These are phyloP conservation scores for sunflower (Helianthus annuus) DNA, from an alignment of 129 eudicot genomes.

Conservation along the genomic window DNA sequence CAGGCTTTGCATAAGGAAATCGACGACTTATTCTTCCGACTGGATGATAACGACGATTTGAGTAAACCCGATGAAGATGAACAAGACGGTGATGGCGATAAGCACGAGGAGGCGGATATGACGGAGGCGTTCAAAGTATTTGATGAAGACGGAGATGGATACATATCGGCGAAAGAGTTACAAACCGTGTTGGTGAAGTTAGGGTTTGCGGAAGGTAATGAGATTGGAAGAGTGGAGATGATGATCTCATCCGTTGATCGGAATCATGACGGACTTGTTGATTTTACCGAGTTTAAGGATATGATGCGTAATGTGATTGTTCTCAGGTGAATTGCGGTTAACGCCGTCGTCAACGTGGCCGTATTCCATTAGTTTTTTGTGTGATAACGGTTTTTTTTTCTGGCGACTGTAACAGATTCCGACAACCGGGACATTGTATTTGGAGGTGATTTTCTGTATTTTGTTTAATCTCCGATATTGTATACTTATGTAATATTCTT, in stretches of 20 bases:
- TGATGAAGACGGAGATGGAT: constrained; percentile 20
- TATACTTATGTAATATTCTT: constrained; percentile 15
- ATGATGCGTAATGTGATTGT: constrained; percentile 77
- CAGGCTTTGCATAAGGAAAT: constrained; percentile 8
- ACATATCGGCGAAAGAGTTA: constrained; percentile 8
- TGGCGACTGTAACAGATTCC: neutral
- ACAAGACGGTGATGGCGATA: neutral
- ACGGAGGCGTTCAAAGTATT: constrained; percentile 15
- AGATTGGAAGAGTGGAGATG: constrained; percentile 18
- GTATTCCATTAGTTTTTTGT: neutral
- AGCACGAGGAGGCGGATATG: constrained; percentile 10
- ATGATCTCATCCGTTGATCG: constrained; percentile 14
- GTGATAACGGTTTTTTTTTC: constrained; percentile 10
- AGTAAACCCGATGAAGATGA: neutral
- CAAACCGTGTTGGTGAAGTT: constrained; percentile 4
- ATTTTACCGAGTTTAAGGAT: constrained; percentile 77
- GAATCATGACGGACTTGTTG: constrained; percentile 41
- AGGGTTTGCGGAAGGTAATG: constrained; percentile 17
- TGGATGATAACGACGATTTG: neutral
- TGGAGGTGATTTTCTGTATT: neutral
- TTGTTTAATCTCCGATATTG: neutral
- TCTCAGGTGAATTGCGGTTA: constrained; percentile 8
- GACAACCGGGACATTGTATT: neutral
- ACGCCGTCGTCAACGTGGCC: neutral
- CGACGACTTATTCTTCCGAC: neutral